These are phyloP conservation scores for Acer yangbiense DNA, from an alignment of 345 rosid species.

Conservation along the genomic window DNA sequence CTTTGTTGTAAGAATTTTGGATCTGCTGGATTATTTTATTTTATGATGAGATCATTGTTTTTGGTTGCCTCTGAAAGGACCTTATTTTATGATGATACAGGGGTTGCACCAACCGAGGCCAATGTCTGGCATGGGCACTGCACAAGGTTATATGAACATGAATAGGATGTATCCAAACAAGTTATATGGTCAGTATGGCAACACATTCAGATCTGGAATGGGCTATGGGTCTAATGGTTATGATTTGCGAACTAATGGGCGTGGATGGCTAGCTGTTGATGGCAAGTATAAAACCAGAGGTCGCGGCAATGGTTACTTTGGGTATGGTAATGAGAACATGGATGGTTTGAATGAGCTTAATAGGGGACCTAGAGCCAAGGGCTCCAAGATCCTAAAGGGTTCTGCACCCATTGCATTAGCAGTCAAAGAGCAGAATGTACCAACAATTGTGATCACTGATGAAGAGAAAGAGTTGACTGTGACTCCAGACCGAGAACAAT, in stretches of 20 bases:
- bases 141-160: slow-evolving; percentile 56
- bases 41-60: background rate
- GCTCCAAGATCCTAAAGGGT: slow-evolving; percentile 63
- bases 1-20: background rate
- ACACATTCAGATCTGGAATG: slow-evolving; percentile 60
- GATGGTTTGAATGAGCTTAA: slow-evolving; percentile 90
- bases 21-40: background rate
- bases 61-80: background rate
- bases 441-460: slow-evolving; percentile 29
- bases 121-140: slow-evolving; percentile 54
- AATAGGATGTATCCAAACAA: slow-evolving; percentile 75
- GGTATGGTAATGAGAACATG: slow-evolving; percentile 55
- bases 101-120: slow-evolving; percentile 62
- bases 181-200: slow-evolving; percentile 66
- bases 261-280: slow-evolving; percentile 67
- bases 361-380: slow-evolving; percentile 88
- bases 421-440: slow-evolving; percentile 55
- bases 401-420: slow-evolving; percentile 37
- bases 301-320: slow-evolving; percentile 64
- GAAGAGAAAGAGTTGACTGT: slow-evolving; percentile 46
- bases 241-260: slow-evolving; percentile 62
- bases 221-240: slow-evolving; percentile 71
- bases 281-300: slow-evolving; percentile 69
- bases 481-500: slow-evolving; percentile 60
- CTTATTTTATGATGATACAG: slow-evolving; percentile 29